Evolutionary conservation across 768 basidiomycete genomes (phyloP), one percentile per base, ranked within the genome.

Genomic region (Plicaturopsis crispa): DNA sequence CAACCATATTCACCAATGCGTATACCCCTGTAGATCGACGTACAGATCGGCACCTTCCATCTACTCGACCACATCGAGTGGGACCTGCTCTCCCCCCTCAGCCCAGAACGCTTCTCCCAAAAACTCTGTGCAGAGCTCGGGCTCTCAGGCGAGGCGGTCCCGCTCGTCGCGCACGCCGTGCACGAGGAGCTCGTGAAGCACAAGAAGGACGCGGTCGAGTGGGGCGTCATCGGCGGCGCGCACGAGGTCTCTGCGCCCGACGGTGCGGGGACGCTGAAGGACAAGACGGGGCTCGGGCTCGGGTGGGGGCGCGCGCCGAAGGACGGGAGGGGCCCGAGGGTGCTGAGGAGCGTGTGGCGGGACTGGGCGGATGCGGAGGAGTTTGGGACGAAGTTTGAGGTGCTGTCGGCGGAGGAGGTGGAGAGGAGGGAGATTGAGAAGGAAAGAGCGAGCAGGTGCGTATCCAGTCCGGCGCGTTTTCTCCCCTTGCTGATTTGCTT

Each of bases 1-100:
- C n/a, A n/a, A n/a, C n/a, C n/a, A n/a, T n/a, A n/a, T n/a, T n/a
- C n/a, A n/a, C n/a, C n/a, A n/a, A n/a, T n/a, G n/a, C n/a, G n/a
- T 22, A 10, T 42, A 33, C 37, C 28, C 44, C n/a, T 22, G 14
- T 59, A 96, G 90, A 89, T 99, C 54, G 96, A 99, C 62, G 90
- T 98, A 18, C 96, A 99, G 58, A 84, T 99, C 53, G 88, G 83
- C 17, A 86, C 83, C 33, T 72, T 91, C 55, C 90, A 94, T 57
- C 71, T 99, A 1, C 69, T 86, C 40, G 96, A 99, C 62, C 87
- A 92, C 53, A 91, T 99, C 48, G 96, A 99, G 61, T 99, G 94
- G 94, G 94, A 99, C 60, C 73, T 98, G n/a, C 75, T 87, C 33
- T 94, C 93, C 3, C 75, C 84, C 3, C 71, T 97, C 24, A 93